Evolutionary conservation across 768 basidiomycete genomes (phyloP).

Genomic region (Lentinula sp.): DNA sequence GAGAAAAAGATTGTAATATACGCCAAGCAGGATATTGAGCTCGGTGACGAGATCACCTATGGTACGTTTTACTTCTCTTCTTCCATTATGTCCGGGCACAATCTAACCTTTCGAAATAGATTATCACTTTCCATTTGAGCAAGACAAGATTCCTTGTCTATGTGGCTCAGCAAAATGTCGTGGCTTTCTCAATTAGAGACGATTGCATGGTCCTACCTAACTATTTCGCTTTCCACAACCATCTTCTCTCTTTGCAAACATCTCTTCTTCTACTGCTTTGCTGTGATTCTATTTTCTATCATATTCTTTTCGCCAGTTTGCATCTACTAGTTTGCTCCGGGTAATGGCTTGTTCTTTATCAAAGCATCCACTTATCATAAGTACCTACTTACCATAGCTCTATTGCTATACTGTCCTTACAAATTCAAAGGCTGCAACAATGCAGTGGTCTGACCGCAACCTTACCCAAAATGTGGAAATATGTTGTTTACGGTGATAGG

Average conservation of each 20-base stretch:
- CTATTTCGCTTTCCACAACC: not conserved
- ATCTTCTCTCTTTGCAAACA: not conserved
- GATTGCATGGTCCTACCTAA: not conserved
- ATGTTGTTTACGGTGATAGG: too few species aligned
- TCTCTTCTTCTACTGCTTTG: not conserved
- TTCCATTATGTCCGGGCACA: not conserved
- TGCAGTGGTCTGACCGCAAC: too few species aligned
- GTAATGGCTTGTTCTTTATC: not conserved
- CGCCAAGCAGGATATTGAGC: slow-evolving; percentile 91
- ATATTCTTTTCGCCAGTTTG: slow-evolving; percentile 8
- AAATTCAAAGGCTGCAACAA: too few species aligned
- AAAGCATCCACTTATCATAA: not conserved
- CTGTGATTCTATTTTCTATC: not conserved
- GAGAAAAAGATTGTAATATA: slow-evolving; percentile 99
- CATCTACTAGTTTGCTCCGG: not conserved
- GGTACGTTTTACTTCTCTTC: slow-evolving; percentile 40
- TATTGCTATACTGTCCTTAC: too few species aligned
- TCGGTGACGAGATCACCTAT: slow-evolving; percentile 97
- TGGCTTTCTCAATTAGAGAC: slow-evolving; percentile 85
- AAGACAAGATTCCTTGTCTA: slow-evolving; percentile 93
- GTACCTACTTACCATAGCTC: not conserved
- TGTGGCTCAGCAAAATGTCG: slow-evolving; percentile 90
- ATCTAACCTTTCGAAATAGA: slow-evolving; percentile 38
- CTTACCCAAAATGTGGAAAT: too few species aligned
- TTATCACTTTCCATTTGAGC: slow-evolving; percentile 99